Base-by-base conservation (phyloP, 2,329 filamentous ascomycete genomes). In the Arthrinium phaeospermum region DNA sequence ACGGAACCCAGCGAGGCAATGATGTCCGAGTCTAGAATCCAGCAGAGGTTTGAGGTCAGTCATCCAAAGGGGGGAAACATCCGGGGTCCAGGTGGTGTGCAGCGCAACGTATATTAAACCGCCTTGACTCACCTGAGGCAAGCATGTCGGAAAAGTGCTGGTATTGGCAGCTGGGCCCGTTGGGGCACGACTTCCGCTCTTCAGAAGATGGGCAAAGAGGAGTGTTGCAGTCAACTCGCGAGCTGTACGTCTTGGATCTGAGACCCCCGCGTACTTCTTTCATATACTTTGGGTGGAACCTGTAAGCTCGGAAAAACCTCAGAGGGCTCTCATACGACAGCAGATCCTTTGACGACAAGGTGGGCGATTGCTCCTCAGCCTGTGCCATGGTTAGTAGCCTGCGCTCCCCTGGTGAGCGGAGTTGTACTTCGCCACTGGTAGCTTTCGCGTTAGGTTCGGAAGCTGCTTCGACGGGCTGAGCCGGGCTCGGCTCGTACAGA, bases 241-340 rank as follows among this genome's bases (percentile, higher is more conserved):
- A 94, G 84, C 94, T 98, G 84, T 96, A 98, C 61, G 95, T 98
- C 85, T 97, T 87, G 75, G 96, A 98, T 80, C 93, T 92, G 79
- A 95, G 92, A 61, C 96, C 96, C 74, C 92, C 92, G 71, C 90
- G 81, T 72, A 98, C 91, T 72, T 90, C 85, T 69, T 92, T 82
- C 75, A 87, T 85, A 83, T 91, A 98, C 70, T 89, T 86, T 45
- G 94, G 94, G 80, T 98, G 95, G 80, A 96, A 98, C 77, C 96
- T 94, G 83, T 94, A 99, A 49, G 94, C 92, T 81, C 91, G 94
- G 82, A 98, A 98, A 77, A 90, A 89, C 76, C 90, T 91, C 73
- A 99, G 86, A 45, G 95, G 93, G 79, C 94, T 97, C 79, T 93
- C 88, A 83, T 99, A 99, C 2, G 94, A 91, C 46, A 86, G 86